phyloP scores from a whole-genome alignment of 2,329 filamentous ascomycete species.

The Ciborinia camelliae region DNA sequence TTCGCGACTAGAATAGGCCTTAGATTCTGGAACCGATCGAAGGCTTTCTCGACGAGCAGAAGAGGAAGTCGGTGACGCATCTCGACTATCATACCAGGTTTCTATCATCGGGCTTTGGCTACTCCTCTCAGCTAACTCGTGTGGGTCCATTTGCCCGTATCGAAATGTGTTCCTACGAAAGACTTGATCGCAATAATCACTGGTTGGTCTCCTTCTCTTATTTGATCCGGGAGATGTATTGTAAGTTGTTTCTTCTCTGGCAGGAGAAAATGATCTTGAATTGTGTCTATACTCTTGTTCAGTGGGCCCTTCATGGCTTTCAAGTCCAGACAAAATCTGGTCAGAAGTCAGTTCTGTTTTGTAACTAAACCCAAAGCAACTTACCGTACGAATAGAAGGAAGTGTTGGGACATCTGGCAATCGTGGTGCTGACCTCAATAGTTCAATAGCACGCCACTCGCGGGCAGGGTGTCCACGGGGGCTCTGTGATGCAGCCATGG shows the following conservation, averaged over 20 bases:
- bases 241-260: not conserved
- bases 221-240: constrained; percentile 14
- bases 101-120: constrained; percentile 2
- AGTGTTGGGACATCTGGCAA: not conserved
- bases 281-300: constrained; percentile 5
- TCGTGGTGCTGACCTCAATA: constrained; percentile 5
- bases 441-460: constrained; percentile 3
- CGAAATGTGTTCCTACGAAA: too few relatives aligned
- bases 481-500: not conserved
- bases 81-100: not conserved
- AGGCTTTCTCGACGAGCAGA: constrained; percentile 4
- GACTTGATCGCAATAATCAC: not conserved
- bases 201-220: constrained; percentile 9
- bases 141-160: too few relatives aligned
- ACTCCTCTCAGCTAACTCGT: not conserved
- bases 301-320: not conserved
- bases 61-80: not conserved
- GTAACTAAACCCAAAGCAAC: not conserved
- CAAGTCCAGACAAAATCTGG: not conserved
- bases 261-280: not conserved
- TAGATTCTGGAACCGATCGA: not conserved
- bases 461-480: not conserved
- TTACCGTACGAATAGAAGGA: constrained; percentile 11
- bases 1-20: not conserved
- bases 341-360: not conserved